Conservation (phyloP, 177 flowering plant genomes). For the Vitis hybrid region DNA sequence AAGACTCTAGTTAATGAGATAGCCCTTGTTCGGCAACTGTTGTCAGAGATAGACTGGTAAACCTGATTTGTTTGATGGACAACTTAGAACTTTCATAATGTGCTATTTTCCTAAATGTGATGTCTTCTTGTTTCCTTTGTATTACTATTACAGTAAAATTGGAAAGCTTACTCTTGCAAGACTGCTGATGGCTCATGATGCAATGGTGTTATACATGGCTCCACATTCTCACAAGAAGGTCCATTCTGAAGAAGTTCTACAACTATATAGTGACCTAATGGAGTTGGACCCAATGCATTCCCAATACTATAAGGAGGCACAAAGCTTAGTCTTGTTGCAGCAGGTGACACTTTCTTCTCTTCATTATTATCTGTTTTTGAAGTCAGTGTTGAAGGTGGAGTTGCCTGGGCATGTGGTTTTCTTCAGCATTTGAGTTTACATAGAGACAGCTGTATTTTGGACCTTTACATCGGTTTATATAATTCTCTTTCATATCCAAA, state of each 20-base stretch:
- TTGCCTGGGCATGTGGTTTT: neutral
- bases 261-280: constrained; percentile 60
- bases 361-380: neutral
- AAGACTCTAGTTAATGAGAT: constrained; percentile 59
- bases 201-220: constrained; percentile 20
- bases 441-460: too few relatives aligned
- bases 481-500: neutral
- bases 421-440: neutral
- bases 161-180: constrained; percentile 95
- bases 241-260: constrained; percentile 62
- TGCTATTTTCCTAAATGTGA: neutral
- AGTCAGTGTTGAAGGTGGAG: neutral
- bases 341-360: constrained; percentile 47
- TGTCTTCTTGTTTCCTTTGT: constrained; percentile 5
- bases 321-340: constrained; percentile 57
- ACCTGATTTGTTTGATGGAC: constrained; percentile 2
- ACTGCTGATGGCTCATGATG: constrained; percentile 62
- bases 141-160: constrained; percentile 60
- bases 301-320: constrained; percentile 70
- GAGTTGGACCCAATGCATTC: constrained; percentile 68
- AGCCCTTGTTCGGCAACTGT: constrained; percentile 56
- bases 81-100: neutral
- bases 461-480: neutral
- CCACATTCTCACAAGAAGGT: constrained; percentile 21
- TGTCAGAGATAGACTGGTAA: constrained; percentile 59